These are phyloP conservation scores for Linum usitatissimum DNA, from an alignment of 345 rosid species.

Conservation along the genomic window DNA sequence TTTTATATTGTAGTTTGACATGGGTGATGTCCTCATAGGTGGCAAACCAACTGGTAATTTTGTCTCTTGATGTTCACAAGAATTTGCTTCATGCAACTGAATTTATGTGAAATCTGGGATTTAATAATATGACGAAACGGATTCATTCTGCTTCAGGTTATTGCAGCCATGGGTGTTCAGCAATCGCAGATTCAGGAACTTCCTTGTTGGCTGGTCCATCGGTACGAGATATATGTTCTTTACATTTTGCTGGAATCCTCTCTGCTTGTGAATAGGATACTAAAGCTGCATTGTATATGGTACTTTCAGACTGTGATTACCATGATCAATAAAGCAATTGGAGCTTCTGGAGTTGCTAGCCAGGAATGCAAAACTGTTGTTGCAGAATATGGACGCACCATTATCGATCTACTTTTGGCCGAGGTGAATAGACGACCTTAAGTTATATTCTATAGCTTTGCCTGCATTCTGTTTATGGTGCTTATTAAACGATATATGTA, in stretches of 20 bases:
- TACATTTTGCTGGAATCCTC: background rate
- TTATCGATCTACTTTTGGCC: constrained; percentile 18
- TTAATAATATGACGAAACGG: background rate
- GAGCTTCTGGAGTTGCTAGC: constrained; percentile 22
- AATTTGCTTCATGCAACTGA: background rate
- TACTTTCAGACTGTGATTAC: constrained; percentile 19
- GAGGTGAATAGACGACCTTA: constrained; percentile 13
- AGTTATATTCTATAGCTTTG: no score
- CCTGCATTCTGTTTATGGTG: background rate
- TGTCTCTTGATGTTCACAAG: background rate
- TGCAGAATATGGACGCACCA: constrained; percentile 18
- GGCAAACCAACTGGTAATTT: constrained; percentile 20
- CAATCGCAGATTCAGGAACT: constrained; percentile 29
- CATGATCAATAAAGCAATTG: constrained; percentile 25
- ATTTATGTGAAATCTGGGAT: background rate
- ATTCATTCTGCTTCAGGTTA: constrained; percentile 9
- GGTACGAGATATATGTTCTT: constrained; percentile 7
- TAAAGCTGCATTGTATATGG: background rate
- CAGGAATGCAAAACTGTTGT: constrained; percentile 26
- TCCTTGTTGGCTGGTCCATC: constrained; percentile 28
- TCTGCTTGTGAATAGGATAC: background rate
- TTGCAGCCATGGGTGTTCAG: constrained; percentile 25
- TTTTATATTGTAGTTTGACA: constrained; percentile 16
- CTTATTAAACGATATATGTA: background rate
- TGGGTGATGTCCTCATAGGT: constrained; percentile 24